Conservation (phyloP, 352 stramenopile species). For the Pythium insidiosum region DNA sequence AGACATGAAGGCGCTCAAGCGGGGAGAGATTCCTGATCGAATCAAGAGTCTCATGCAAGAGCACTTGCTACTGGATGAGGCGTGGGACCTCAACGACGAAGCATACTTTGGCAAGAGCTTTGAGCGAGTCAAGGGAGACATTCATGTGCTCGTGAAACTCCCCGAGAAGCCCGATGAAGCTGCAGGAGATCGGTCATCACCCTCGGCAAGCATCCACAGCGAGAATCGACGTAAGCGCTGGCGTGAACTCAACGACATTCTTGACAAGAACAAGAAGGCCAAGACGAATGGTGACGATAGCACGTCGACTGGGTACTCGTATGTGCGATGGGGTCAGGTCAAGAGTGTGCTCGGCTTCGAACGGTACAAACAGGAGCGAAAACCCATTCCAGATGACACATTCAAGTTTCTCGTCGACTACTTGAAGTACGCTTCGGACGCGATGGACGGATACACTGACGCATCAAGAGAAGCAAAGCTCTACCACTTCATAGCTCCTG, state of each 20-base stretch:
- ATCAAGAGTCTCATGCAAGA: slow-evolving; percentile 15
- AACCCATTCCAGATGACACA: slow-evolving; percentile 13
- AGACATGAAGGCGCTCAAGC: slow-evolving; percentile 4
- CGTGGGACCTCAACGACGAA: slow-evolving; percentile 9
- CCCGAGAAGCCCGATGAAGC: slow-evolving; percentile 4
- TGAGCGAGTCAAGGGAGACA: slow-evolving; percentile 6
- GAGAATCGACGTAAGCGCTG: slow-evolving; percentile 18
- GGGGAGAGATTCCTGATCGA: slow-evolving; percentile 1
- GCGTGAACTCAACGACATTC: slow-evolving; percentile 18
- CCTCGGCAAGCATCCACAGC: slow-evolving; percentile 10
- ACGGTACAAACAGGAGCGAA: slow-evolving; percentile 14
- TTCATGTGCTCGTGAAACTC: slow-evolving; percentile 17
- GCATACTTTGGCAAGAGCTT: slow-evolving; percentile 14
- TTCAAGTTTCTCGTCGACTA: slow-evolving; percentile 16
- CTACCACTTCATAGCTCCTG: slow-evolving; percentile 7
- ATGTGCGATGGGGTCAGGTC: slow-evolving; percentile 12
- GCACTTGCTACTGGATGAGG: slow-evolving; percentile 4
- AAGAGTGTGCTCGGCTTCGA: slow-evolving; percentile 15
- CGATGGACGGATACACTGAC: slow-evolving; percentile 14
- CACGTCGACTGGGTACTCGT: slow-evolving; percentile 12
- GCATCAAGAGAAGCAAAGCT: slow-evolving; percentile 12
- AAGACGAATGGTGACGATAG: slow-evolving; percentile 13
- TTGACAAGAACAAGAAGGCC: slow-evolving; percentile 16
- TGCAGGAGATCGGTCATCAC: slow-evolving; percentile 8
- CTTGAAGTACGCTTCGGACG: slow-evolving; percentile 13